Percentiles rank a stretch among this genome's conserved stretches.
phyloP scores from a whole-genome alignment of 495 filamentous ascomycete genomes.

The Aspergillus bridgeri region DNA sequence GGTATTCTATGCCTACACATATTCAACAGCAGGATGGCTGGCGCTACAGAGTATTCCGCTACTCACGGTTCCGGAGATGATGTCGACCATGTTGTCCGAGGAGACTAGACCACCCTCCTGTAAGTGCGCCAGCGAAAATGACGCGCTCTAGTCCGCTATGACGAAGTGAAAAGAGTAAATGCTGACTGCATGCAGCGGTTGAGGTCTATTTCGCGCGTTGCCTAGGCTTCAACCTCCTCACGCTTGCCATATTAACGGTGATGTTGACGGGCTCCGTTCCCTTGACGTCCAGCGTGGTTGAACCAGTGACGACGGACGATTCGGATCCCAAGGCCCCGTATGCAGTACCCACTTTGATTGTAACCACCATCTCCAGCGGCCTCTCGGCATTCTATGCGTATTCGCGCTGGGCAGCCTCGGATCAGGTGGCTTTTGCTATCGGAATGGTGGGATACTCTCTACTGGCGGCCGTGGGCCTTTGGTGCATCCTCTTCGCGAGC shows the following conservation, averaged over 20 bases:
- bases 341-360: conserved; percentile 60
- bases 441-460: conserved; percentile 47
- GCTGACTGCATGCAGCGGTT: conserved; percentile 25
- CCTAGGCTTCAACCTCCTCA: conserved; percentile 62
- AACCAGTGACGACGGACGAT: conserved; percentile 42
- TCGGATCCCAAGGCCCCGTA: conserved; percentile 62
- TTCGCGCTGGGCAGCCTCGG: conserved; percentile 52
- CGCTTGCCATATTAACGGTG: conserved; percentile 61
- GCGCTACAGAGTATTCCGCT: conserved; percentile 62
- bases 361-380: conserved; percentile 65
- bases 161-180: neutral
- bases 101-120: conserved; percentile 54
- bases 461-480: conserved; percentile 62
- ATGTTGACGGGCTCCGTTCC: conserved; percentile 77
- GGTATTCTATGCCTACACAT: conserved; percentile 65
- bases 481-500: conserved; percentile 72
- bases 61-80: conserved; percentile 61
- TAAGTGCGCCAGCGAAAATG: conserved; percentile 24
- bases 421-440: conserved; percentile 52
- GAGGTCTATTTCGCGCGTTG: conserved; percentile 72
- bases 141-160: neutral
- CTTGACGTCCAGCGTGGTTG: conserved; percentile 47
- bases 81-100: conserved; percentile 58
- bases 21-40: conserved; percentile 65
- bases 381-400: conserved; percentile 65